These are phyloP conservation scores for Staphylotrichum tortipilum DNA, from an alignment of 495 filamentous ascomycete genomes.

Conservation along the genomic window DNA sequence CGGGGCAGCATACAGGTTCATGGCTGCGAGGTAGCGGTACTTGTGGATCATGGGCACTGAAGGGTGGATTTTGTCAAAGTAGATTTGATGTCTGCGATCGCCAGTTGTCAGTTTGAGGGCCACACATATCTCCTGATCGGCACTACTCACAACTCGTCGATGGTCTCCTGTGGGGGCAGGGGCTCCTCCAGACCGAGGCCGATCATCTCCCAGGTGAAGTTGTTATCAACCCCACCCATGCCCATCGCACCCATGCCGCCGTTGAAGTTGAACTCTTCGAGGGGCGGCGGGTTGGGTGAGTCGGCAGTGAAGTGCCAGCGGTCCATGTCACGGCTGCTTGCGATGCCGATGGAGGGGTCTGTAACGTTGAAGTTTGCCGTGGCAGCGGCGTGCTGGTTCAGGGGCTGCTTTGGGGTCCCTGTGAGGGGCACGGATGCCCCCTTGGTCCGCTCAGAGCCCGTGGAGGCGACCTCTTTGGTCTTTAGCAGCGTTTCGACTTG, in stretches of 20 bases:
- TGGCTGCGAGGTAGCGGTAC: slow-evolving; percentile 70
- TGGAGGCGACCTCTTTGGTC: slow-evolving; percentile 47
- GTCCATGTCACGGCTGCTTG: slow-evolving; percentile 38
- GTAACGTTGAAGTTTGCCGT: slow-evolving; percentile 38
- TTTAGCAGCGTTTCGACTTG: slow-evolving; percentile 93
- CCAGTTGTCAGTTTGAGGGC: background rate
- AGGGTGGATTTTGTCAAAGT: slow-evolving; percentile 83
- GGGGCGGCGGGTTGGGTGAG: slow-evolving; percentile 34
- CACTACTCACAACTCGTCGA: slow-evolving; percentile 72
- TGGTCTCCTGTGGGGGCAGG: slow-evolving; percentile 74
- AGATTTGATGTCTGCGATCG: slow-evolving; percentile 61
- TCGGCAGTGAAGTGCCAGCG: slow-evolving; percentile 45
- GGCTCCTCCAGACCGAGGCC: slow-evolving; percentile 87
- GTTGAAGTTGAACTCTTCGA: slow-evolving; percentile 46
- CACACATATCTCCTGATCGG: background rate
- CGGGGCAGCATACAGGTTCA: slow-evolving; percentile 53
- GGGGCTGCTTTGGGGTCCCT: slow-evolving; percentile 17
- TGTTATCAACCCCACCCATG: slow-evolving; percentile 38
- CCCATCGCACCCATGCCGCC: slow-evolving; percentile 38
- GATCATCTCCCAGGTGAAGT: slow-evolving; percentile 85
- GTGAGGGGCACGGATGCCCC: slow-evolving; percentile 26
- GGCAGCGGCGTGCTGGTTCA: slow-evolving; percentile 26
- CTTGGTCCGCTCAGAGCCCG: slow-evolving; percentile 26
- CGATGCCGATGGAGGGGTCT: slow-evolving; percentile 37
- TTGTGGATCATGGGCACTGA: slow-evolving; percentile 83